phyloP scores from a whole-genome alignment of 441 rosid species.

The Brassica balearica region DNA sequence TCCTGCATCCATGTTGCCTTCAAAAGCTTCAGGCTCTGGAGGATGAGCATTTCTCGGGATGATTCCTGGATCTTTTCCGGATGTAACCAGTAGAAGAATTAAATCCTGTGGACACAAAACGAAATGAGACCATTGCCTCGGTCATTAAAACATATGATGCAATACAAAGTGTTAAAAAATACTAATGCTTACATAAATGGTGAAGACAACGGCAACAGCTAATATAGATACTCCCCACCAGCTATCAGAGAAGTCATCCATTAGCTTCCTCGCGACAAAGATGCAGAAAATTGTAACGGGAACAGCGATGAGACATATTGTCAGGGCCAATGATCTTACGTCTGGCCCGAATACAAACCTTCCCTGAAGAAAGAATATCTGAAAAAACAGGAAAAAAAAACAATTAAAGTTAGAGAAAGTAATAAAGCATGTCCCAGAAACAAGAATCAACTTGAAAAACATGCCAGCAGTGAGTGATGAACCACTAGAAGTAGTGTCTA shows the following conservation, averaged over 20 bases:
- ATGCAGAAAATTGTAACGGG: constrained; percentile 65
- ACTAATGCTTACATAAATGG: constrained; percentile 57
- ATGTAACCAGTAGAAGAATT: constrained; percentile 70
- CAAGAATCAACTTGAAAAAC: not conserved
- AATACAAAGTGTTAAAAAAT: not conserved
- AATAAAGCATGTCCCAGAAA: not conserved
- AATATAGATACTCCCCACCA: constrained; percentile 63
- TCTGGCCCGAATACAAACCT: constrained; percentile 85
- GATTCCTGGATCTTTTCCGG: constrained; percentile 85
- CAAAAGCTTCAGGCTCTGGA: constrained; percentile 72
- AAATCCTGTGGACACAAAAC: constrained; percentile 48
- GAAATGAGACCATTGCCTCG: not conserved
- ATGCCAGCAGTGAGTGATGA: not conserved
- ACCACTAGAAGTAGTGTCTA: not conserved
- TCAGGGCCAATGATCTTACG: constrained; percentile 70
- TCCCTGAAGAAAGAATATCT: constrained; percentile 74
- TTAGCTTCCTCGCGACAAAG: constrained; percentile 66
- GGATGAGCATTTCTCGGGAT: constrained; percentile 78
- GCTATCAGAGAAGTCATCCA: constrained; percentile 59
- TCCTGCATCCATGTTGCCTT: constrained; percentile 58
- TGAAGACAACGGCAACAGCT: constrained; percentile 57
- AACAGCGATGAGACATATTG: constrained; percentile 64
- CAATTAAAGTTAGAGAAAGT: not conserved
- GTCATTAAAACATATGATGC: not conserved
- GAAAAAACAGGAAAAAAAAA: constrained; percentile 16